These are phyloP conservation scores for Ampelomyces quisqualis DNA, from an alignment of 2,329 filamentous ascomycete genomes.

Conservation along the genomic window DNA sequence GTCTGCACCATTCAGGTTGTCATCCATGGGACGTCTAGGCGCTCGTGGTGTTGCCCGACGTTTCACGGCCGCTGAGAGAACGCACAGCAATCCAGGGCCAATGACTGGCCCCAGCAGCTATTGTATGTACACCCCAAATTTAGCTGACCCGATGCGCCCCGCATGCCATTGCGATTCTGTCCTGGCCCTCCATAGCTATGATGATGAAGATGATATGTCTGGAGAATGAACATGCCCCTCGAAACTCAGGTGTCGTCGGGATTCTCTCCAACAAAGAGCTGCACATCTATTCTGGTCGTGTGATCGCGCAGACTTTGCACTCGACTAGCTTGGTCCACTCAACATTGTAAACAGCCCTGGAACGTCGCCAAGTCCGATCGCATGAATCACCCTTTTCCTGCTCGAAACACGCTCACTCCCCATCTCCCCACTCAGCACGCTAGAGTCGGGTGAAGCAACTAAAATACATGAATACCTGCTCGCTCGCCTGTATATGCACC, in stretches of 20 bases:
- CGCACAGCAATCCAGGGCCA: conserved; percentile 4
- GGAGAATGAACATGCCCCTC: conserved; percentile 7
- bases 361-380: conserved; percentile 23
- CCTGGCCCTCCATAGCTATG: conserved; percentile 6
- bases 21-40: conserved; percentile 6
- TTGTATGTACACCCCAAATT: conserved; percentile 10
- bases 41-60: conserved; percentile 12
- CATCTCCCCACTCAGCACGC: conserved; percentile 16
- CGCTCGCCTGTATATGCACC: conserved; percentile 10
- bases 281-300: background rate
- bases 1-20: background rate
- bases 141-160: conserved; percentile 9
- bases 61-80: conserved; percentile 7
- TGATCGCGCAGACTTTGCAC: conserved; percentile 1
- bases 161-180: conserved; percentile 8
- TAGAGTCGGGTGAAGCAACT: conserved; percentile 15
- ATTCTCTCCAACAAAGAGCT: conserved; percentile 1
- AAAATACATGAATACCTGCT: conserved; percentile 21
- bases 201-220: conserved; percentile 11
- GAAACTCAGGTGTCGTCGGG: background rate
- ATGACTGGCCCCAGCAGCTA: conserved; percentile 6
- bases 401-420: conserved; percentile 28
- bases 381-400: conserved; percentile 28
- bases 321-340: background rate
- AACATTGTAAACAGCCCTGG: conserved; percentile 27